Conservation (phyloP, 192 early-diverging fungal species). For the Endogone sp. region DNA sequence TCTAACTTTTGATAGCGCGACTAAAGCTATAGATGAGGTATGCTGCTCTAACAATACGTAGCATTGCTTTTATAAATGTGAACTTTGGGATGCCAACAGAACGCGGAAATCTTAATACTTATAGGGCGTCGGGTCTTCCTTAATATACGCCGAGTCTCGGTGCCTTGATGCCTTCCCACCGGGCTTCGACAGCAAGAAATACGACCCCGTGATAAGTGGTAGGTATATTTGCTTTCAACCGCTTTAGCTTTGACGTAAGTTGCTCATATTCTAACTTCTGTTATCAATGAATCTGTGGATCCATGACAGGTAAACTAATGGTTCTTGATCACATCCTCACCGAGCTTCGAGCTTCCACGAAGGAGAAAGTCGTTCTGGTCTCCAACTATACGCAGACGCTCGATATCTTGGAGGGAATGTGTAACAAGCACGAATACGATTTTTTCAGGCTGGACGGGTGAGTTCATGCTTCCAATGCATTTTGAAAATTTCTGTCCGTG, state of each 20-base stretch:
- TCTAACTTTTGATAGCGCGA: conserved; percentile 18
- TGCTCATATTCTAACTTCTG: background rate
- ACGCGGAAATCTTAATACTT: too few species aligned
- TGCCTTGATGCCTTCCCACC: conserved; percentile 8
- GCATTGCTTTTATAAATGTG: background rate
- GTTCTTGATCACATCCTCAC: conserved; percentile 3
- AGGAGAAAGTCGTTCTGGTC: conserved; percentile 60
- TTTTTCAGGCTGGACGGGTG: conserved; percentile 58
- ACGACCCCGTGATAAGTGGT: conserved; percentile 26
- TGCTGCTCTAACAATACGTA: conserved; percentile 19
- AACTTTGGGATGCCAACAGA: too few species aligned
- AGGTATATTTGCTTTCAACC: background rate
- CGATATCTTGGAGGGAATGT: conserved; percentile 51
- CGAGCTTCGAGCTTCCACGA: conserved; percentile 15
- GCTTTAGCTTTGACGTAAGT: conserved; percentile 13
- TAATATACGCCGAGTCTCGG: background rate
- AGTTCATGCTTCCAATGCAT: conserved; percentile 7
- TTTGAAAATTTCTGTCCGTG: too few species aligned
- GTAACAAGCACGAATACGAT: conserved; percentile 19
- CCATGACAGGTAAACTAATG: conserved; percentile 1
- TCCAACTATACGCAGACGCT: conserved; percentile 64
- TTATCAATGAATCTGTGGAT: background rate
- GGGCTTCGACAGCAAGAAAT: conserved; percentile 8
- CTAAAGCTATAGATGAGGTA: conserved; percentile 15
- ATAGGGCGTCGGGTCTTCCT: background rate